Conservation (phyloP, 257 asterid genomes). For the Solanum bulbocastanum region DNA sequence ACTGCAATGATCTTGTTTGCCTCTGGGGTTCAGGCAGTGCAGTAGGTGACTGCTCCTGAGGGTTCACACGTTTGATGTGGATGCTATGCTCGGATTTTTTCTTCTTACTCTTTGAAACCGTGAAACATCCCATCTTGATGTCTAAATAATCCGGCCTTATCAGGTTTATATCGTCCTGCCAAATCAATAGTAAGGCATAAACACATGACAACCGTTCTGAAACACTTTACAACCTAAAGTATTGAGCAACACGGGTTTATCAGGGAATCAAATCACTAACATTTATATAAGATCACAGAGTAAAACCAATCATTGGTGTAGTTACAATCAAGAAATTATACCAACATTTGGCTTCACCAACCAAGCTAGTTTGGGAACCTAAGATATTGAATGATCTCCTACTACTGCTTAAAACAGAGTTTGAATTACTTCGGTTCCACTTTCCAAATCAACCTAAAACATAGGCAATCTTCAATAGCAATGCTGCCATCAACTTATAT, state of each 20-base stretch:
- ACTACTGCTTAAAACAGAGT: neutral
- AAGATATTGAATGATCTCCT: neutral
- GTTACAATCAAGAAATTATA: neutral
- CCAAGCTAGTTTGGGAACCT: neutral
- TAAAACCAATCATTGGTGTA: neutral
- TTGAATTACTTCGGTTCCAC: neutral
- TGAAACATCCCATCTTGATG: conserved; percentile 70
- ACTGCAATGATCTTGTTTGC: conserved; percentile 48
- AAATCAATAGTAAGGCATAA: neutral
- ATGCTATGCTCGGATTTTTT: conserved; percentile 42
- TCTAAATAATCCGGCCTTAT: neutral
- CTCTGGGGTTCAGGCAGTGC: conserved; percentile 68
- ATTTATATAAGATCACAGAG: neutral
- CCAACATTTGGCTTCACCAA: neutral
- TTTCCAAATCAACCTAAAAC: neutral
- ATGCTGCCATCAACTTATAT: neutral
- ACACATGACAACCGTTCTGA: neutral
- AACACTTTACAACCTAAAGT: neutral
- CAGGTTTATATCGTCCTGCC: neutral
- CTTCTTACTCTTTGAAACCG: conserved; percentile 61
- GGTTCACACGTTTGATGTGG: conserved; percentile 34
- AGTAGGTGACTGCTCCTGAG: conserved; percentile 59
- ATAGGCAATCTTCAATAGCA: neutral
- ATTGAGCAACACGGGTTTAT: neutral
- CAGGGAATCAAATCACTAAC: neutral